Evolutionary conservation across 441 rosid species (phyloP), one percentile per base, ranked within the genome.

Genomic region (Syzygium malaccense): DNA sequence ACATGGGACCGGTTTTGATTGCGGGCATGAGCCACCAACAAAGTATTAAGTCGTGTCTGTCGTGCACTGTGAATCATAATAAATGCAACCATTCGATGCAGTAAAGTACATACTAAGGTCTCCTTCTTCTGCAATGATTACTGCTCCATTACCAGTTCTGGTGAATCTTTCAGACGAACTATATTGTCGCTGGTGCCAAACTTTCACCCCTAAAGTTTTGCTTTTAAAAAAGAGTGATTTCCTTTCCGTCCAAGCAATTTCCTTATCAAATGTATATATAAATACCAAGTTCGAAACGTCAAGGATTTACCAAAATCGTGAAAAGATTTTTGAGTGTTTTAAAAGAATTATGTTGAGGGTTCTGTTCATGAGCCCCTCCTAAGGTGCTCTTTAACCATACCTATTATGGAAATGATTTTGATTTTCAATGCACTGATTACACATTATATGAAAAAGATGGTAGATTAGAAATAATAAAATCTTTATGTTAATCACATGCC

Each of bases 41-140:
- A 33, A 26, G 54, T 32, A 64, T 85, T 87, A 51, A 85, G 86
- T 75, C 83, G 48, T 33, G 87, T 71, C 62, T 85, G 87, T 68
- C 80, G 71, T 89, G 87, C 91, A 68, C 87, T 45, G 86, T 86
- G 83, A 26, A 87, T 89, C 87, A 85, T 87, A 3, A 84, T 33
- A 14, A 75, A 75, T 75, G 83, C 83, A 25, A 8, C 83, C 83
- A 23, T 75, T 25, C 3, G 68, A 13, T 28, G 32, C 32, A 26
- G 49, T 2, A 23, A 71, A 71, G 49, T 45, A 71, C 80, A 14
- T 10, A 45, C 15, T 25, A 12, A 62, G 25, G 49, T 37, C 51
- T 15, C 41, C 83, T 41, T 12, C 83, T 71, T 11, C 18, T 75
- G 83, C 51, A 41, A 41, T 41, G 83, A 23, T 41, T 26, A 23